These are phyloP conservation scores for Durotheca rogersii DNA, from an alignment of 495 filamentous ascomycete species.

Conservation along the genomic window DNA sequence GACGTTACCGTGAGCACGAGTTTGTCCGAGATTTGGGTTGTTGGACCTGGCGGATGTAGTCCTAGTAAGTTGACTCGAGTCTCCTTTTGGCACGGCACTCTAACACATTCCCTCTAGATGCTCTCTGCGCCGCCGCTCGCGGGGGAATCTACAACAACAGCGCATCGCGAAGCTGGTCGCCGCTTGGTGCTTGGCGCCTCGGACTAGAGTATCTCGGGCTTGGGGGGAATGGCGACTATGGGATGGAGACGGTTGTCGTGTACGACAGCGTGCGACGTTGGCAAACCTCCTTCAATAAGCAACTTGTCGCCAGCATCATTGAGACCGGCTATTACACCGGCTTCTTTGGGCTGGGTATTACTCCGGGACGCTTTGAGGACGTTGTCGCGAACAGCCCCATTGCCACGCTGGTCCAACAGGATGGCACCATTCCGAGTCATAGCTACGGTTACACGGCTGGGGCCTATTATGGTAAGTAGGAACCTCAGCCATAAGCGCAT, in stretches of 20 bases:
- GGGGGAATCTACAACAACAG: slow-evolving; percentile 55
- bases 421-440: slow-evolving; percentile 57
- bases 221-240: slow-evolving; percentile 57
- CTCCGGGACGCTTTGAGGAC: slow-evolving; percentile 43
- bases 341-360: slow-evolving; percentile 56
- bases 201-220: slow-evolving; percentile 55
- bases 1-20: slow-evolving; percentile 59
- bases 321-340: slow-evolving; percentile 59
- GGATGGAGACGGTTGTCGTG: slow-evolving; percentile 55
- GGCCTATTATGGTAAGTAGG: slow-evolving; percentile 56
- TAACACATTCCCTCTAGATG: slow-evolving; percentile 36
- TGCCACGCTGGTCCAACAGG: slow-evolving; percentile 49
- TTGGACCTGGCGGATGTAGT: slow-evolving; percentile 53
- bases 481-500: not conserved
- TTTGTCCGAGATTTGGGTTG: slow-evolving; percentile 58
- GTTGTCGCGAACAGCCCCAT: slow-evolving; percentile 39
- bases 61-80: slow-evolving; percentile 36
- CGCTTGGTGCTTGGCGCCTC: slow-evolving; percentile 55
- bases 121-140: slow-evolving; percentile 45
- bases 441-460: slow-evolving; percentile 70
- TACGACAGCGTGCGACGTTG: slow-evolving; percentile 43
- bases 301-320: slow-evolving; percentile 55
- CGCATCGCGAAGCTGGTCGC: slow-evolving; percentile 58
- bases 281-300: slow-evolving; percentile 48
- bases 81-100: not conserved